These are phyloP conservation scores for Jacaranda mimosifolia DNA, from an alignment of 257 asterid species.

Conservation along the genomic window DNA sequence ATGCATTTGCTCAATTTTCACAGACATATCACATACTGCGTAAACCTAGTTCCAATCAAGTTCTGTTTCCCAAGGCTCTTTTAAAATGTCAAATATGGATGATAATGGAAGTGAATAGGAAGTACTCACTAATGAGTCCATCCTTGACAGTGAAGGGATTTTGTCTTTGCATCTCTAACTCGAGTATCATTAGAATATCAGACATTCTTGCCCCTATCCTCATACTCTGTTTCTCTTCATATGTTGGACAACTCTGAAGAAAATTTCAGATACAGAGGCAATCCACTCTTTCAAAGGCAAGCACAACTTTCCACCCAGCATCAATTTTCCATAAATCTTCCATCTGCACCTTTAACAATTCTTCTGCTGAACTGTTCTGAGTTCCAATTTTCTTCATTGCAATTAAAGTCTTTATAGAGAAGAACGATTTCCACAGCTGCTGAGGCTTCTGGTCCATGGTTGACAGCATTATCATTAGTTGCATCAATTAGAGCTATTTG, in stretches of 20 bases:
- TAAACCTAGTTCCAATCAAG: no score
- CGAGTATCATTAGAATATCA: not conserved
- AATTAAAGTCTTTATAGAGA: not conserved
- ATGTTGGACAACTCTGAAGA: not conserved
- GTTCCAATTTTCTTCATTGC: not conserved
- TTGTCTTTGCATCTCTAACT: not conserved
- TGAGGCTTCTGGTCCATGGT: not conserved
- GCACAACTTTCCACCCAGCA: not conserved
- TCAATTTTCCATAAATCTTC: no score
- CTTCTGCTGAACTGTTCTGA: not conserved
- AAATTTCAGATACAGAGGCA: not conserved
- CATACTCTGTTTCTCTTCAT: not conserved
- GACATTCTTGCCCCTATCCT: not conserved
- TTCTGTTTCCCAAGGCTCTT: no score
- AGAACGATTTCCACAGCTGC: not conserved
- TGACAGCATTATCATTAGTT: not conserved
- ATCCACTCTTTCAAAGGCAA: not conserved
- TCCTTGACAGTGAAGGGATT: not conserved
- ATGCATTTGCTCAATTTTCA: no score
- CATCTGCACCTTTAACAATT: no score
- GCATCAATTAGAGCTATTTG: no score
- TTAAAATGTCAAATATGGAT: no score
- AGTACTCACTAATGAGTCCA: not conserved
- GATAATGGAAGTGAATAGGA: no score
- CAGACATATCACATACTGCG: no score